Evolutionary conservation across 2,329 filamentous ascomycete species (phyloP), one percentile per base, ranked within the genome.

Genomic region (Beauveria bassiana): DNA sequence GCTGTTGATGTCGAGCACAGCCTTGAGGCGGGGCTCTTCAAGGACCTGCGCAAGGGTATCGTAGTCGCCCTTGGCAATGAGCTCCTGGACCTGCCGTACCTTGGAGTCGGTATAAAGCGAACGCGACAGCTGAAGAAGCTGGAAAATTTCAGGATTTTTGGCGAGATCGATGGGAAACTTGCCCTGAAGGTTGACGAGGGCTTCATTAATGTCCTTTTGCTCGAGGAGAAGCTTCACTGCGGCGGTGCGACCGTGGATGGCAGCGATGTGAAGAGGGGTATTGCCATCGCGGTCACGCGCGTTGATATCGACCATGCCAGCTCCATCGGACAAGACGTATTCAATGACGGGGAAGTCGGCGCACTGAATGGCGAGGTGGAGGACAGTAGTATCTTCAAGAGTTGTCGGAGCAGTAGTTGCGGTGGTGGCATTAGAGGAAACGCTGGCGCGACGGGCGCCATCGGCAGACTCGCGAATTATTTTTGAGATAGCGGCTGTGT

Each of bases 301-400:
- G 73, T 98, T 99, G 72, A 98, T 79, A 70, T 98, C 92, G 60
- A 96, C 79, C 58, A 78, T 78, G 47, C 79, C 80, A 16, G 78
- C 81, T 34, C 88, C 85, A 64, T 91, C 83, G 1, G 91, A 93
- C 49, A 99, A 77, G n/a, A 98, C 89, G 70, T 93, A 97, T 72
- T 99, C 93, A 59, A 99, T 89, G 31, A 99, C 92, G 22, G 91
- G 87, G 54, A 89, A 83, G 72, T 98, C 95, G 55, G 95, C 93
- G 75, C 93, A 98, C 75, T 99, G 95, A 50, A 98, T 91, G 28
- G 95, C 93, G 46, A 99, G 81, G 73, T 99, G 93, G 43, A 99
- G 81, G 47, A 98, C 88, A 2, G 91, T 95, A 1, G 93, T 97
- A 61, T 96, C 93, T 63, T 93, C 89, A 31, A 92, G 72, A 62